A percentile compares a stretch with the other conserved stretches of the same genome.
These are phyloP conservation scores for Lunasporangiospora selenospora DNA, from an alignment of 192 early-diverging fungal species.

Conservation along the genomic window DNA sequence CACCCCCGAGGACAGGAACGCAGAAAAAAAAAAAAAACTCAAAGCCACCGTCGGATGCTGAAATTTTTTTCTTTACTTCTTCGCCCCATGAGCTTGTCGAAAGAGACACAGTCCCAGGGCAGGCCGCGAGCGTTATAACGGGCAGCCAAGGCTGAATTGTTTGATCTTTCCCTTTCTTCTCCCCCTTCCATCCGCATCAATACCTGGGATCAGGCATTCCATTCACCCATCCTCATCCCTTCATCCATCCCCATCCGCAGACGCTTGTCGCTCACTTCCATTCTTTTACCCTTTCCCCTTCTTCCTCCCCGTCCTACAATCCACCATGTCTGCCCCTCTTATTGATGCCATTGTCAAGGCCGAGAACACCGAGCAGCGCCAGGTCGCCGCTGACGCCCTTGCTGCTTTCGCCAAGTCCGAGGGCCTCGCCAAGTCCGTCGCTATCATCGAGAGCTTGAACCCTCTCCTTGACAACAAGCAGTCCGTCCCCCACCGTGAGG, in stretches of 20 bases:
- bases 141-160: too few species aligned
- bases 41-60: too few species aligned
- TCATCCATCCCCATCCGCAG: slow-evolving; percentile 6
- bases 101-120: too few species aligned
- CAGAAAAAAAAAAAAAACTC: too few species aligned
- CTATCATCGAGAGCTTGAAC: slow-evolving; percentile 62
- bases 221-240: slow-evolving; percentile 8
- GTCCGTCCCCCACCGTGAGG: slow-evolving; percentile 66
- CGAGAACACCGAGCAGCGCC: slow-evolving; percentile 55
- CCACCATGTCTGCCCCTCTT: slow-evolving; percentile 39
- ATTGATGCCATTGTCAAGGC: slow-evolving; percentile 46
- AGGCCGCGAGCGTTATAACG: too few species aligned
- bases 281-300: slow-evolving; percentile 12
- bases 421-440: slow-evolving; percentile 62
- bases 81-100: too few species aligned
- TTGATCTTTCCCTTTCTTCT: slow-evolving; percentile 31
- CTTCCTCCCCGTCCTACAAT: slow-evolving; percentile 1
- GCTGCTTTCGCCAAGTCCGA: slow-evolving; percentile 69
- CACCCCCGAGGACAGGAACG: too few species aligned
- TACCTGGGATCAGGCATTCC: slow-evolving; percentile 32
- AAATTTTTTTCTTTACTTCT: too few species aligned
- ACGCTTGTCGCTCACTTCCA: too few species aligned
- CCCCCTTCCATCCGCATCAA: slow-evolving; percentile 37
- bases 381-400: slow-evolving; percentile 62
- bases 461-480: slow-evolving; percentile 77